These are phyloP conservation scores for Neurospora crassa DNA, from an alignment of 2,329 filamentous ascomycete species.

Conservation along the genomic window DNA sequence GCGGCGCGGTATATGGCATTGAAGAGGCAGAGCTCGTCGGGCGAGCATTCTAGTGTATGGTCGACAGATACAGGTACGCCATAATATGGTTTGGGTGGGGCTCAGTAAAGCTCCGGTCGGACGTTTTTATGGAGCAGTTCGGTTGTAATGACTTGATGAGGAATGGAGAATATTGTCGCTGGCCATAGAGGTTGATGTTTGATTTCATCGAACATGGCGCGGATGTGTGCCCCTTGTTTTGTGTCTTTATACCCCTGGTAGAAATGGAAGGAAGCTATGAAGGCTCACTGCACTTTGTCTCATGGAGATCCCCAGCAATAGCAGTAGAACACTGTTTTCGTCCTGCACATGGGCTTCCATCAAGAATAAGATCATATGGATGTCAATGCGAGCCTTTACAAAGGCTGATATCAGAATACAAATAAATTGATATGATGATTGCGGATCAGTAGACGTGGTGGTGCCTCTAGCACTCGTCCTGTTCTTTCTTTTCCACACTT, in stretches of 20 bases:
- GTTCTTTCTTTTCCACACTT: background rate
- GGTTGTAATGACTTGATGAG: background rate
- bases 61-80: background rate
- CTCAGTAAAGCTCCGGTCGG: background rate
- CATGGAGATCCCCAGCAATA: background rate
- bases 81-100: background rate
- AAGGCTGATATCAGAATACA: background rate
- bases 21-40: constrained; percentile 26
- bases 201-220: background rate
- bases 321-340: background rate
- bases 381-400: background rate
- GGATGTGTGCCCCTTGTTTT: background rate
- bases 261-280: background rate
- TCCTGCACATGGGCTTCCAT: background rate
- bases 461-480: background rate
- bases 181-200: background rate
- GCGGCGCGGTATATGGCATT: constrained; percentile 56
- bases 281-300: background rate
- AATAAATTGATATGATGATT: background rate
- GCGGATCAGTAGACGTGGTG: background rate
- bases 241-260: background rate
- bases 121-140: background rate
- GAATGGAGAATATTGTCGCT: background rate
- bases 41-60: background rate
- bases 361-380: background rate